Evolutionary conservation across 2,329 filamentous ascomycete species (phyloP), one percentile per base, ranked within the genome.

Genomic region (Fonsecaea monophora): DNA sequence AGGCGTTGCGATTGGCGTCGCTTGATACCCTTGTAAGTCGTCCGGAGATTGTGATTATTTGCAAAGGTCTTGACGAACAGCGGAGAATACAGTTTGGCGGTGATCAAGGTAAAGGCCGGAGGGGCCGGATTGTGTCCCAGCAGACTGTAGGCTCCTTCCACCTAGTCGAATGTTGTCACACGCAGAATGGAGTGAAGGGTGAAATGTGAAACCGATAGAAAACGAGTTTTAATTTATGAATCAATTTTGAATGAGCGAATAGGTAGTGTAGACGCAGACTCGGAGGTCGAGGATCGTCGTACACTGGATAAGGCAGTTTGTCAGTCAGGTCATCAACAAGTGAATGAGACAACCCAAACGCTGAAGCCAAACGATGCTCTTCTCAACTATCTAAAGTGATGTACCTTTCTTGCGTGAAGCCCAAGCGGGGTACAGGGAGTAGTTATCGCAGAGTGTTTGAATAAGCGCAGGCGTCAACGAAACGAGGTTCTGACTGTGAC

Each of bases 31-130:
- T 79, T 82, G 63, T 80, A 77, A 35, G 78, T 78, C 60, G 79
- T 78, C 40, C 75, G 74, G 42, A 83, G 77, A 68, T 82, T 80
- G 75, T 82, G 78, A 73, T 82, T 81, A 68, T 77, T 80, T 62
- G 80, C 81, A 74, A 82, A 81, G 74, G 86, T 81, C 77, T 86
- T 85, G 78, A 89, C 82, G 78, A 90, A 89, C 74, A 90, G 85
- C 80, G 87, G 87, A 72, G 88, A 91, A 88, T 90, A 88, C 88
- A 88, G 83, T 77, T 88, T 89, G 85, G 77, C 86, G 86, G 80
- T 79, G 72, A 70, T 72, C 32, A 34, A 53, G 35, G 45, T 21
- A 40, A 42, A 66, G 63, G 66, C 60, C 58, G 60, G 53, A 18
- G 34, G 18, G 66, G 60, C 62, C 54, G 55, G 35, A 48, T 63